Base-by-base conservation (phyloP, 192 early-diverging fungal species). In the Backusella luteola region DNA sequence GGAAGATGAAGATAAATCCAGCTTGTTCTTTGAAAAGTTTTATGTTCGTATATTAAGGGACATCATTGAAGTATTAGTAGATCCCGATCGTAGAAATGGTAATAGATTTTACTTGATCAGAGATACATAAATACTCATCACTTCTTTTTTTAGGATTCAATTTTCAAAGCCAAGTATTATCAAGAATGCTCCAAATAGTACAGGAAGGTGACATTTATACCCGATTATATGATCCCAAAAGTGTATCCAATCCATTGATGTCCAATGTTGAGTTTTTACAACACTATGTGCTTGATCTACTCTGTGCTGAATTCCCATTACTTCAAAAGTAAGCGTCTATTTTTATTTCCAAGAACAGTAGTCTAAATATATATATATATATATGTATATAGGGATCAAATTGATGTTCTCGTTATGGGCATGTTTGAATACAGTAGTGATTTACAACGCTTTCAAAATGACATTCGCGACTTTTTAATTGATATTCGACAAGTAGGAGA, bases 121-220 rank as follows among this genome's bases (percentile, higher is more conserved):
- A 17, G 14, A 44, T 3, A 0, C 15, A 44, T 17, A 17, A 5
- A 44, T 15, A 44, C 8, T 36, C 23, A 11, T 32, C 1, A 32
- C 1, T 15, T 36, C 6, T 38, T 52, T 11, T 19, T 12, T 23
- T 32, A 79, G 77, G 74, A 2, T 75, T 81, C 35, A 74, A 77
- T 36, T 77, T 70, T 23, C 76, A 81, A 66, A 77, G 71, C 17
- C 73, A 77, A 29, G 59, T 81, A 19, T 67, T 81, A 14, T 73
- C 80, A n/a, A 41, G 72, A 15, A 56, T 81, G 42, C 56, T 81
- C 12, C 39, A 75, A n/a, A 44, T 81, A 23, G 76, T 81, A 3
- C 76, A 81, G 56, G 69, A 77, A 41, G 80, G 80, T 15, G 75
- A 81, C 0, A 77, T 81, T 41, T 77, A 81, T 71, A 77, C 76